phyloP scores from a whole-genome alignment of 2,329 filamentous ascomycete genomes.

The Colletotrichum cuscutae region DNA sequence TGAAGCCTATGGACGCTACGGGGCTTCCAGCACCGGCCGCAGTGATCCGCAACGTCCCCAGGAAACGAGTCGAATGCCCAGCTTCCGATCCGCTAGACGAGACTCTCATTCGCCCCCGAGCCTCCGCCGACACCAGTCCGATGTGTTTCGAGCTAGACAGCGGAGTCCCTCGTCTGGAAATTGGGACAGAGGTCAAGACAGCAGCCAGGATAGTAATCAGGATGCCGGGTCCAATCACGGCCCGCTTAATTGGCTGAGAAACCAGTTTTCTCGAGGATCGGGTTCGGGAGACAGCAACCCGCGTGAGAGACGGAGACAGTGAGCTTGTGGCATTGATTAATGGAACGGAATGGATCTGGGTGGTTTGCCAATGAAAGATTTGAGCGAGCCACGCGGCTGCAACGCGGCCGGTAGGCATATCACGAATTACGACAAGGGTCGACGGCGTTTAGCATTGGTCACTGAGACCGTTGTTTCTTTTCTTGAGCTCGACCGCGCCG shows the following conservation, averaged over 20 bases:
- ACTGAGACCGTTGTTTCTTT: neutral
- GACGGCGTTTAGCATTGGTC: conserved; percentile 30
- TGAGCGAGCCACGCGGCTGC: neutral
- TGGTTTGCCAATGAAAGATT: neutral
- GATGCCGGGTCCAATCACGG: conserved; percentile 48
- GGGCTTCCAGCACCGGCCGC: neutral
- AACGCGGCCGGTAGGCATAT: neutral
- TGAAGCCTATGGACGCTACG: conserved; percentile 11
- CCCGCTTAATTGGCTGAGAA: conserved; percentile 56
- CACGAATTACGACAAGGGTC: conserved; percentile 31
- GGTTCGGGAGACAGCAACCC: conserved; percentile 24
- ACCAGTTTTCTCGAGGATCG: conserved; percentile 46
- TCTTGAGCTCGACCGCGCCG: neutral
- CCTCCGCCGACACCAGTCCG: conserved; percentile 42
- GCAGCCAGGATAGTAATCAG: conserved; percentile 43
- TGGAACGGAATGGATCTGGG: no score
- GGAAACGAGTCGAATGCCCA: conserved; percentile 21
- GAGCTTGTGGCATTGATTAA: neutral
- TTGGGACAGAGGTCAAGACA: conserved; percentile 40
- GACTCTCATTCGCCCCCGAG: conserved; percentile 52
- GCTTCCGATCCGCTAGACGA: conserved; percentile 42
- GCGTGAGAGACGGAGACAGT: conserved; percentile 19
- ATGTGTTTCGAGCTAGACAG: conserved; percentile 46
- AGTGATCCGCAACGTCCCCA: conserved; percentile 7
- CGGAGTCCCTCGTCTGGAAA: conserved; percentile 51